Conservation (phyloP, 1,284 basidiomycete genomes). For the Malassezia restricta region DNA sequence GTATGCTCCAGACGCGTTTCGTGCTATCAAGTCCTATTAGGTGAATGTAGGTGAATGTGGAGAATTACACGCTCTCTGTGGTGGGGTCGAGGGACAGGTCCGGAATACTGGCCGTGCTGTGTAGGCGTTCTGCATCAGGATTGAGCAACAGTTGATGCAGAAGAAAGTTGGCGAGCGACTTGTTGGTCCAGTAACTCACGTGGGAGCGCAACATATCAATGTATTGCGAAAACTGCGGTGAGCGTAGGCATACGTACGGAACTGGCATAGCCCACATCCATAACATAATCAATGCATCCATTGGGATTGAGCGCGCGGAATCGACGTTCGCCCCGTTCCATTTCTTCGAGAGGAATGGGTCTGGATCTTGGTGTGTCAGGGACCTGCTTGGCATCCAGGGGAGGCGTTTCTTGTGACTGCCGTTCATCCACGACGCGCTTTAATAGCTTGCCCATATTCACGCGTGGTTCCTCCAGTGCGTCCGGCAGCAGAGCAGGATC, state of each 20-base stretch:
- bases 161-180: conserved; percentile 33
- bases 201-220: conserved; percentile 35
- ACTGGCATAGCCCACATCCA: conserved; percentile 2
- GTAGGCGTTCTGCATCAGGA: neutral
- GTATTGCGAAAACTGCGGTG: conserved; percentile 15
- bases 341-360: conserved; percentile 7
- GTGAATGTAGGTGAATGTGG: neutral
- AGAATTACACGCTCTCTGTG: conserved; percentile 14
- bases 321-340: conserved; percentile 18
- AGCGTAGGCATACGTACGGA: conserved; percentile 6
- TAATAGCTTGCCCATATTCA: conserved; percentile 42
- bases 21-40: neutral
- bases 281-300: conserved; percentile 35
- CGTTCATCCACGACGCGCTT: conserved; percentile 26
- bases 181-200: conserved; percentile 36
- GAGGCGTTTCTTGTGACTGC: neutral
- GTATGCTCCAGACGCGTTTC: too few species aligned
- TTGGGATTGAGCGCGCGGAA: conserved; percentile 40
- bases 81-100: conserved; percentile 8
- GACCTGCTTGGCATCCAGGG: neutral
- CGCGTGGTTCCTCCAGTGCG: conserved; percentile 33
- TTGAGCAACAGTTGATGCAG: conserved; percentile 29
- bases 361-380: neutral
- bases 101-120: neutral
- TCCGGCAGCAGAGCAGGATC: conserved; percentile 38